Base-by-base conservation (phyloP, 1,284 basidiomycete species). In the Trametes sp. region DNA sequence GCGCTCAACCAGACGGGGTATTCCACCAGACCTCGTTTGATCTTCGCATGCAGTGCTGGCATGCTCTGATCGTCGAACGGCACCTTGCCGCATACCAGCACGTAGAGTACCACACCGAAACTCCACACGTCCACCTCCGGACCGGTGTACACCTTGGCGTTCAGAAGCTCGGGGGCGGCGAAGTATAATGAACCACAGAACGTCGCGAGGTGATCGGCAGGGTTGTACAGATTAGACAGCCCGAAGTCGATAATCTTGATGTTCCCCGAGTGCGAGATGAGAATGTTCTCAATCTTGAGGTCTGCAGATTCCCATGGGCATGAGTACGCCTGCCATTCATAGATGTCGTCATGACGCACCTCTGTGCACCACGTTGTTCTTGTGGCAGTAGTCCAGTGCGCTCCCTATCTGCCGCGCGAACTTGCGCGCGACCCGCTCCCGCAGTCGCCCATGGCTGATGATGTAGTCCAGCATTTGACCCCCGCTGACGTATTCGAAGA, bases 181-280 rank as follows among this genome's bases (percentile, higher is more conserved):
- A 99, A 99, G 80, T 99, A 99, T 21, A 99, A 83, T 1, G 94
- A 98, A 26, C 97, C 96, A 72, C 97, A 99, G 76, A 99, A 99
- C 0, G 98, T 99, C 29, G 91, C 89, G 0, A 99, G 87, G 73
- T 97, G 93, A 44, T 81, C 75, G 24, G 81, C 75, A 1, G 98
- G 97, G 68, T 97, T 90, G 76, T 90, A 98, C n/a, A 99, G 84
- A 76, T 99, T 99, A 29, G 96, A 98, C 11, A 99, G 84, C 48
- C 97, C 97, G 79, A 99, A 99, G 78, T 99, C 97, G 77, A 99
- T 99, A 66, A 99, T 98, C 83, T 99, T 99, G 85, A 98, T 98
- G 78, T 98, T 98, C 14, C 97, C 97, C 1, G 94, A 95, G 70
- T 98, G 96, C 1, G 96, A 98, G 71, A 99, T 98, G 72, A 99